phyloP scores from a whole-genome alignment of 2,329 filamentous ascomycete species.

The Fusarium compactum region DNA sequence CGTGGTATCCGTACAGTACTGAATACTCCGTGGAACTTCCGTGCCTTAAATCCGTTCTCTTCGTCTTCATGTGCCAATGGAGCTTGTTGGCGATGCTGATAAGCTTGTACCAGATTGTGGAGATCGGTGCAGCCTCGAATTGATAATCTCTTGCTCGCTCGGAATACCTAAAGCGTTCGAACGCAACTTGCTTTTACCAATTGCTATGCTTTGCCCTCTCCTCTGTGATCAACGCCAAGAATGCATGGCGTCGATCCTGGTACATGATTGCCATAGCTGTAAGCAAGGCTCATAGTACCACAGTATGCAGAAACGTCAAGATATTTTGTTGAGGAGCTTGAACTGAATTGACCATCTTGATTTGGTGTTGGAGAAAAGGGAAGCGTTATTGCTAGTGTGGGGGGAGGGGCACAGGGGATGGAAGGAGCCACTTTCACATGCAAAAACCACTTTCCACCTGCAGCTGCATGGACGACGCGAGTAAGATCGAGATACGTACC shows the following conservation, averaged over 20 bases:
- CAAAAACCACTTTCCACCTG: constrained; percentile 22
- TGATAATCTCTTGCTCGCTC: constrained; percentile 1
- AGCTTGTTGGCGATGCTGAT: constrained; percentile 2
- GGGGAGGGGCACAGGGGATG: constrained; percentile 15
- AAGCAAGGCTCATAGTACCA: neutral
- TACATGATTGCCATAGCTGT: constrained; percentile 12
- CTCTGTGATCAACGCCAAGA: constrained; percentile 29
- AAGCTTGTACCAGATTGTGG: constrained; percentile 4
- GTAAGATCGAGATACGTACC: neutral
- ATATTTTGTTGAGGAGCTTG: constrained; percentile 31
- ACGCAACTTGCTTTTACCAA: constrained; percentile 1
- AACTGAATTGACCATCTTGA: constrained; percentile 20
- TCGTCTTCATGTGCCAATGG: constrained; percentile 19
- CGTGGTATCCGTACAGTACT: neutral
- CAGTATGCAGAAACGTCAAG: neutral
- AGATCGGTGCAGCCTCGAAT: constrained; percentile 14
- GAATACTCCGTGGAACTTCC: neutral
- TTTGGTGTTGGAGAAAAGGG: constrained; percentile 18
- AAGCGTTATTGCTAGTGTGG: constrained; percentile 21
- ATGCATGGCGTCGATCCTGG: constrained; percentile 23
- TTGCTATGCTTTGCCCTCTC: neutral
- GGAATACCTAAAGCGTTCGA: constrained; percentile 19
- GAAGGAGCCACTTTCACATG: constrained; percentile 48
- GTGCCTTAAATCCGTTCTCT: neutral
- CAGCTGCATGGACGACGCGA: constrained; percentile 9